Base-by-base conservation (phyloP, 148 eudicot genomes). In the Vaccinium myrtillus region DNA sequence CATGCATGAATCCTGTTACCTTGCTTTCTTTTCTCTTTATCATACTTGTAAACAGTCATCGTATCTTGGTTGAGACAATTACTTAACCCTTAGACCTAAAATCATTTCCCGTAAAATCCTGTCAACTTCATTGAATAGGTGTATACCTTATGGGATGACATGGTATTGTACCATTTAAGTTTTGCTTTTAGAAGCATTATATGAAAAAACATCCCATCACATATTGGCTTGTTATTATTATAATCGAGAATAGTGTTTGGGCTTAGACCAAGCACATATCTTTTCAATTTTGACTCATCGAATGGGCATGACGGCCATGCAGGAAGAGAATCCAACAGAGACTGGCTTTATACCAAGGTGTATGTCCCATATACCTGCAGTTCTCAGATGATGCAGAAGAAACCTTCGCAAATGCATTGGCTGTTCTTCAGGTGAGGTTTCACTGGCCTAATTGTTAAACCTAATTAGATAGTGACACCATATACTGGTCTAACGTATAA, bases 331-430 rank as follows among this genome's bases (percentile, higher is more conserved):
- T 94, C 83, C 98, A 95, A 75, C 98, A 95, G 87, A 89, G 98
- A 77, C 90, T 95, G 90, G 98, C 98, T 75, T 87, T 94, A 78
- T 95, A 95, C 88, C 98, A 95, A 84, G 98, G 98, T 19, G 96
- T 95, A 82, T 94, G 98, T 88, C 96, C 98, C 84, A 88, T 94
- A 86, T 86, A 93, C 89, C 88, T 95, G 82, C 87, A 93, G 81
- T 95, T 95, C 89, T 93, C 94, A 16, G 91, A 88, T 83, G 95
- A 94, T 88, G 96, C 98, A 30, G 98, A 95, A 84, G 94, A 91
- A 83, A 94, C 96, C 43, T 94, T 95, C 87, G 83, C 90, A 77
- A 88, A 92, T 65, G 94, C 98, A 69, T 83, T 93, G 80, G 79
- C 84, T 79, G 48, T 91, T 63, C 87, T 95, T 86, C 87, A 92